phyloP scores from a whole-genome alignment of 306 rosid species.

The Pueraria montana region DNA sequence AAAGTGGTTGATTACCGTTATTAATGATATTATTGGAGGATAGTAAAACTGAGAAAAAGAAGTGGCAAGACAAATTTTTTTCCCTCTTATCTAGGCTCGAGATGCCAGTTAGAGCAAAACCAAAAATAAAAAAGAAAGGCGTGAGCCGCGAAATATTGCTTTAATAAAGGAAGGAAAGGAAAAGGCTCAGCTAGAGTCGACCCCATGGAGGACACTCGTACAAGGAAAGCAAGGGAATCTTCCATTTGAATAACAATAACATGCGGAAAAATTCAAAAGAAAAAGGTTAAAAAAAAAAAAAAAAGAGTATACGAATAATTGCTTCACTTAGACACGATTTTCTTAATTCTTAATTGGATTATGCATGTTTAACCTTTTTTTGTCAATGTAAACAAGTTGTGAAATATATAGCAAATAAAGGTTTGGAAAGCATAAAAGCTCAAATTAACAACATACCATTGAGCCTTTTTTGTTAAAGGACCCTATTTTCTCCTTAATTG shows the following conservation, averaged over 20 bases:
- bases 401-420: conserved; percentile 38
- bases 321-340: conserved; percentile 38
- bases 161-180: conserved; percentile 48
- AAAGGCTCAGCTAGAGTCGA: conserved; percentile 40
- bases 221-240: conserved; percentile 61
- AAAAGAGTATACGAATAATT: conserved; percentile 50
- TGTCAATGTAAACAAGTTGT: conserved; percentile 34
- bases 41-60: conserved; percentile 32
- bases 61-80: conserved; percentile 5
- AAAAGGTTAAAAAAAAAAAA: background rate
- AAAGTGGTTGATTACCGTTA: background rate
- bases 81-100: conserved; percentile 10
- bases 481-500: conserved; percentile 41
- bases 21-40: background rate
- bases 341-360: conserved; percentile 29
- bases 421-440: conserved; percentile 43
- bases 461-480: conserved; percentile 29
- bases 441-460: conserved; percentile 24
- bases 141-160: conserved; percentile 46
- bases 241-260: conserved; percentile 52
- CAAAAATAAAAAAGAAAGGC: conserved; percentile 36
- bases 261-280: conserved; percentile 46
- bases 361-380: conserved; percentile 34
- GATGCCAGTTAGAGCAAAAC: conserved; percentile 49
- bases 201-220: conserved; percentile 53